Evolutionary conservation across 192 early-diverging fungal genomes (phyloP).

Genomic region (Cladochytrium replicatum): DNA sequence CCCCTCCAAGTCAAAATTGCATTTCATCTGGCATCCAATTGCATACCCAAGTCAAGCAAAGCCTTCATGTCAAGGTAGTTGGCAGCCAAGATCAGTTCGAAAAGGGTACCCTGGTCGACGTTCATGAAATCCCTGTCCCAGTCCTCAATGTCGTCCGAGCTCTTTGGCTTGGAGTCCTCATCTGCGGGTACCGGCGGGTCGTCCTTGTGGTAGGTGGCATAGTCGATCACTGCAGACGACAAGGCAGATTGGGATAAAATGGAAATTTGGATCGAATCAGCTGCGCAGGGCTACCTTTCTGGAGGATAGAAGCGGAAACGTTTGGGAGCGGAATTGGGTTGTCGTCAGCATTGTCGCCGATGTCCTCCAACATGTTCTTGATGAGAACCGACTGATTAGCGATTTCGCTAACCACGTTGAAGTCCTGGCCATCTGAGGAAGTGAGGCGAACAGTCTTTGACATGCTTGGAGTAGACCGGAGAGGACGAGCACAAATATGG

Average conservation of each 20-base stretch:
- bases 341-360: constrained; percentile 28
- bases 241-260: too few species aligned
- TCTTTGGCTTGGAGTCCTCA: constrained; percentile 52
- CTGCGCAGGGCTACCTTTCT: constrained; percentile 49
- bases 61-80: constrained; percentile 58
- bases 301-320: constrained; percentile 77
- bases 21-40: too few species aligned
- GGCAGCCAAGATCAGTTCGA: constrained; percentile 77
- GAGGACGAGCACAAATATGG: too few species aligned
- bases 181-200: constrained; percentile 42
- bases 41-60: constrained; percentile 43
- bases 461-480: too few species aligned
- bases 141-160: constrained; percentile 71
- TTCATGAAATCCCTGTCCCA: constrained; percentile 86
- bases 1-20: too few species aligned
- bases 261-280: too few species aligned
- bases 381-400: constrained; percentile 47
- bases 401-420: constrained; percentile 45
- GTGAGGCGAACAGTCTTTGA: too few species aligned
- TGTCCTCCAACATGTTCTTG: constrained; percentile 56
- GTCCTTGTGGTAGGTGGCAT: constrained; percentile 77
- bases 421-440: constrained; percentile 40
- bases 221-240: constrained; percentile 78
- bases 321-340: constrained; percentile 77
- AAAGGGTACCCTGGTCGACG: constrained; percentile 88